Base-by-base conservation (phyloP, 805 yeast genomes). In the Candida piceae region DNA sequence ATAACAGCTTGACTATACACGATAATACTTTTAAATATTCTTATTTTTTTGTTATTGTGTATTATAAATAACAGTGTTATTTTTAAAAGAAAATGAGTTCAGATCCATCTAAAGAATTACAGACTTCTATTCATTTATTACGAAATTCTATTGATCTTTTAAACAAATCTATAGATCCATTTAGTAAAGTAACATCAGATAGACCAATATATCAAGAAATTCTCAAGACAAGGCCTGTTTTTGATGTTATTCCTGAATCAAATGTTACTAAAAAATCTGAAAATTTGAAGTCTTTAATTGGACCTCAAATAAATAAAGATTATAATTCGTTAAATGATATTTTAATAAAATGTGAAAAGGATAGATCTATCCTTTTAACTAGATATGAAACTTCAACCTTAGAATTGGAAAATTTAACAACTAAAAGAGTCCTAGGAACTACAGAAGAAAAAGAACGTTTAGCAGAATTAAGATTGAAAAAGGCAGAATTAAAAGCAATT, bases 211-310 rank as follows among this genome's bases (percentile, higher is more conserved):
- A 71, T 25, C 59, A 57, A 26, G 53, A 51, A 16, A 65, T 73
- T 6, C 56, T 75, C n/a, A 47, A 57, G 15, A 70, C 75, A 6
- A 58, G 60, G 29, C 62, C 69, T 24, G 72, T 73, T 16, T 75
- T 72, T 54, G 75, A 74, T 5, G 52, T 74, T 10, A 66, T 74
- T 0, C 76, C 79, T 0, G 76, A 72, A 42, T 53, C 57, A 37
- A 76, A 73, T 36, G 50, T 74, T 18, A 56, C 51, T 7, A 62
- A 55, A 29, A 73, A 74, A 15, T 65, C 65, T 33, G 54, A 53
- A 26, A 49, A 57, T 10, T 52, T 72, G 31, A 56, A 58, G 31
- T 44, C 49, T 10, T 66, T 66, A 21, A 53, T 69, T 4, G 63
- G 62, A 25, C 78, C 78, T 1, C 66, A 70, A 38, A 53, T 74